Base-by-base conservation (phyloP, 108 stramenopile species). In the Nitzschia palea region DNA sequence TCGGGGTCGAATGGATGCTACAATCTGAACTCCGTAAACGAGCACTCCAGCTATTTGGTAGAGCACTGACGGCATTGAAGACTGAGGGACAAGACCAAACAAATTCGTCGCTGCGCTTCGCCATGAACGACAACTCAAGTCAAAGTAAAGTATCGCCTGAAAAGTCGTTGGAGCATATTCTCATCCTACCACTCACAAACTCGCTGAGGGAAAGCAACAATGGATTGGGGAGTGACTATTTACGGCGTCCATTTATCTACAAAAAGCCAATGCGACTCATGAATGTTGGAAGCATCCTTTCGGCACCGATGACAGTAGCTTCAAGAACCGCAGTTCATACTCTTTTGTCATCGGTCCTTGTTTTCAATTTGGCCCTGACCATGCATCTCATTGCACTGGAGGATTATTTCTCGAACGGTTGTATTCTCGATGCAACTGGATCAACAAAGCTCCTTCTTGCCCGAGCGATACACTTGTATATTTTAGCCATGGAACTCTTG, bases 361-460 rank as follows among this genome's bases (percentile, higher is more conserved):
- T 56, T 34, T 56, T 56, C 30, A 56, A 56, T 4, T 22, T 56
- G 17, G 55, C 55, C 14, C 33, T 56, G 27, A 32, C 55, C 15
- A 56, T 33, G 2, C 55, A 56, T 20, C 17, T 56, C n/a, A 34
- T 56, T 14, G 55, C 55, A 17, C 33, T n/a, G 18, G 55, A 1
- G 10, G 55, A 27, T 14, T 10, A 40, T 40, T 40, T 14, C 37
- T 10, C 37, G 8, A 14, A 14, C 14, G 37, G 10, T 14, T 8
- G 14, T 14, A 40, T 40, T 40, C 37, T 40, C 14, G 10, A 14
- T 14, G 37, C 37, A 8, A 40, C 8, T 14, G 37, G 10, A 40
- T 10, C 10, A 14, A 14, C 37, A 14, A 8, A 14, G 37, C 10
- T 14, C 8, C 37, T 40, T 14, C 37, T 40, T 40, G 37, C 14